Percentiles rank a stretch among this genome's conserved stretches.
Evolutionary conservation across 257 asterid genomes (phyloP).

Genomic region (Mentha longifolia): DNA sequence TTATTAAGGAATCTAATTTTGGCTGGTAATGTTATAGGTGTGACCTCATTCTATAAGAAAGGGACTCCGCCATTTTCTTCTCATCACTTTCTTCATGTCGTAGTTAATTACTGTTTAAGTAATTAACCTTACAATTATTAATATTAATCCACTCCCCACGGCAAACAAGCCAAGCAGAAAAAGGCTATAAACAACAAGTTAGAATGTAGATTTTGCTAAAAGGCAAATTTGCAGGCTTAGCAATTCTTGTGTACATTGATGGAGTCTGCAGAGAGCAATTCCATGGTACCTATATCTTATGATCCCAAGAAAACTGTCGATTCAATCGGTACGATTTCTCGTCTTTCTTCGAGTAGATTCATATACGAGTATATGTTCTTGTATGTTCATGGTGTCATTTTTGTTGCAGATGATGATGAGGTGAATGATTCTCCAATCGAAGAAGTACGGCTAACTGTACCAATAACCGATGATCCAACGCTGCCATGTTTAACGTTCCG

Average conservation of each 20-base stretch:
- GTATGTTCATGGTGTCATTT: background rate
- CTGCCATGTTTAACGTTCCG: constrained; percentile 68
- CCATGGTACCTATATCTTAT: background rate
- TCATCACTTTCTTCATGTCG: constrained; percentile 26
- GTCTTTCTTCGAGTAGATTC: no score
- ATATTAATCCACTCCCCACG: background rate
- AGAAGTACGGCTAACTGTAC: constrained; percentile 70
- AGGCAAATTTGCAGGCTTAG: background rate
- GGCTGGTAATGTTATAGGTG: constrained; percentile 40
- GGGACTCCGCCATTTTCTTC: constrained; percentile 21
- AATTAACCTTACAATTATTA: background rate
- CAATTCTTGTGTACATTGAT: constrained; percentile 20
- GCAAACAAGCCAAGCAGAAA: constrained; percentile 12
- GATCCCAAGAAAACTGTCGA: constrained; percentile 30
- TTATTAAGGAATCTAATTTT: constrained; percentile 17
- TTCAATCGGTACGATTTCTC: constrained; percentile 21
- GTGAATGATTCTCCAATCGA: constrained; percentile 68
- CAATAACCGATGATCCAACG: constrained; percentile 70
- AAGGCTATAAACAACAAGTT: background rate
- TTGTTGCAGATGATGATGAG: constrained; percentile 58
- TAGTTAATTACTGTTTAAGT: background rate
- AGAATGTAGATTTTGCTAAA: constrained; percentile 2
- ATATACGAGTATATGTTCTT: no score
- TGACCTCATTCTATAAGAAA: constrained; percentile 29
- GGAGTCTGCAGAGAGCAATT: constrained; percentile 34